Evolutionary conservation across 257 asterid genomes (phyloP).

Genomic region (Nicotiana obtusifolia): DNA sequence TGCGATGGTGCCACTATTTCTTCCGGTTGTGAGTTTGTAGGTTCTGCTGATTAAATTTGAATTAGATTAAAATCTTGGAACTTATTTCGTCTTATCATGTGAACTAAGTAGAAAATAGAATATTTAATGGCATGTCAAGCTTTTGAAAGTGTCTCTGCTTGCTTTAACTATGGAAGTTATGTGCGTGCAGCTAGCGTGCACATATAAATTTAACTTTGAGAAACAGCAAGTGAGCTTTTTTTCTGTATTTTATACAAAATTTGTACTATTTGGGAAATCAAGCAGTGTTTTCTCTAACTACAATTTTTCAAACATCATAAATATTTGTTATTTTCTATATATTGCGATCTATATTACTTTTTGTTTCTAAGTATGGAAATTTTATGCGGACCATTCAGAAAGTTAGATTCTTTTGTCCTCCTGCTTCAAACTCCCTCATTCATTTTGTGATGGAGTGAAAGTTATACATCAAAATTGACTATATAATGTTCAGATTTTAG

Average conservation of each 20-base stretch:
- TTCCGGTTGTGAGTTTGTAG: not conserved
- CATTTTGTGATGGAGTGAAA: not conserved
- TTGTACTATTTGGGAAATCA: not conserved
- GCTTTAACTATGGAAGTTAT: not conserved
- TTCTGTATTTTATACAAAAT: not conserved
- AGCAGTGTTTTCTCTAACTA: not conserved
- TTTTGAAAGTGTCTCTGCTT: not conserved
- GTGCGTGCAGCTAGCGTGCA: not conserved
- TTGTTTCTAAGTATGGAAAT: not conserved
- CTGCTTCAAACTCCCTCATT: not conserved
- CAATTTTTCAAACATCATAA: not conserved
- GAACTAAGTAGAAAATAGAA: not conserved
- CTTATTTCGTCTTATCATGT: not conserved
- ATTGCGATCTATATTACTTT: not conserved
- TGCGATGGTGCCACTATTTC: not conserved
- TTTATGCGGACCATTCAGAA: not conserved
- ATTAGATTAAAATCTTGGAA: not conserved
- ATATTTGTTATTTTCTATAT: not conserved
- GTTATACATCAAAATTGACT: not conserved
- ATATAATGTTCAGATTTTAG: not conserved
- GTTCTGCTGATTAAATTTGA: not conserved
- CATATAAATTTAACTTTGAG: not conserved
- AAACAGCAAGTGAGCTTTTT: not conserved
- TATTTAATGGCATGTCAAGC: not conserved
- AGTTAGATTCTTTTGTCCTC: not conserved